Conservation (phyloP, 129 eudicot species). For the Gnaphalium uliginosum region DNA sequence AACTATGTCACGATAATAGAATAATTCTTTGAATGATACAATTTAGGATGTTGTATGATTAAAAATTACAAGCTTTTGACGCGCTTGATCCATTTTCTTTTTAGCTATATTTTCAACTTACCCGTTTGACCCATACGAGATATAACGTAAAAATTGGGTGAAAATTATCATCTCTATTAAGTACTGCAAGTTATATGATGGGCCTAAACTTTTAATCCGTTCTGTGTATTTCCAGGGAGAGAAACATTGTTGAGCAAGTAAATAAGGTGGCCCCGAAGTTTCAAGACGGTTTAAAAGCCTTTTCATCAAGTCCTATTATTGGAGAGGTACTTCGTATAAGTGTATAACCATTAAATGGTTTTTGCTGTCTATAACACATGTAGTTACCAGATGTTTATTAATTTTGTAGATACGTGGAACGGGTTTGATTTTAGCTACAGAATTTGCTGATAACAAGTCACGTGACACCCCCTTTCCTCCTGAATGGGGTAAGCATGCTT, state of each 20-base stretch:
- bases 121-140: background rate
- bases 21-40: background rate
- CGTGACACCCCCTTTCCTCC: slow-evolving; percentile 59
- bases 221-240: slow-evolving; percentile 43
- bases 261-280: slow-evolving; percentile 49
- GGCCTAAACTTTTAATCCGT: slow-evolving; percentile 4
- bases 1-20: background rate
- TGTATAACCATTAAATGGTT: background rate
- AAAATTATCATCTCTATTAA: background rate
- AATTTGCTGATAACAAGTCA: slow-evolving; percentile 64
- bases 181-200: background rate
- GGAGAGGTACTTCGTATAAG: slow-evolving; percentile 56
- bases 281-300: slow-evolving; percentile 59
- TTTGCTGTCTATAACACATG: background rate
- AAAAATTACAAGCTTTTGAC: background rate
- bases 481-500: slow-evolving; percentile 54
- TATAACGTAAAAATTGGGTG: background rate
- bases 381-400: background rate
- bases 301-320: slow-evolving; percentile 53
- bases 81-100: background rate
- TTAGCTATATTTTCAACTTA: background rate
- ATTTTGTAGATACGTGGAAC: slow-evolving; percentile 58
- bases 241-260: slow-evolving; percentile 57
- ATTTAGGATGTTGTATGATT: background rate
- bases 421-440: slow-evolving; percentile 60